Evolutionary conservation across 176 grass and related monocot genomes (phyloP), one percentile per base, ranked within the genome.

Genomic region (Echinochloa phyllopogon): DNA sequence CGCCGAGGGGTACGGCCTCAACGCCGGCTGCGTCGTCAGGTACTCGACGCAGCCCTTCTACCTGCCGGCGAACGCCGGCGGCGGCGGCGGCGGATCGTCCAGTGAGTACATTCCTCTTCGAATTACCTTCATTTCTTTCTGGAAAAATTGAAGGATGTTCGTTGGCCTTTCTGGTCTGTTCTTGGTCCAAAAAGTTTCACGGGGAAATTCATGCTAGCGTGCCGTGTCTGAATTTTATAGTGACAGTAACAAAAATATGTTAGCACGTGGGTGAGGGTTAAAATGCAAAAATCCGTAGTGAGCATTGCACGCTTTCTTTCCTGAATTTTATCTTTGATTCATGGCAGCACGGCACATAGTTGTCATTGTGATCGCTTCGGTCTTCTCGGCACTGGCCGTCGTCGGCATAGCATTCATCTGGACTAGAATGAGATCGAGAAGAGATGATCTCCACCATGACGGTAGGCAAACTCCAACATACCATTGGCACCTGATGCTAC

Each of bases 31-130:
- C 84, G 75, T 92, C 76, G 85, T 94, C 74, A 89, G 94, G 87
- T 97, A 97, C 89, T 97, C 94, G 2, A 92, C 87, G 65, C 75
- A 48, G 56, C 89, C 89, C 17, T 97, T 97, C 86, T 97, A 97
- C 84, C 33, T 94, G 83, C 8, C 87, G n/a, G 63, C 64, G 0
- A 68, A 51, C 55, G 29, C 49, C 1, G 25, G 1, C 39, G 49
- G 0, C 36, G 23, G 18, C 56, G 51, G 53, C 23, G 82, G 48
- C 45, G 41, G 85, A 3, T 84, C 92, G 36, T 90, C 94, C 39
- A 20, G 88, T 89, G 76, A 88, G 51, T 87, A 9, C 65, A 73
- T 82, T 15, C 65, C 38, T 24, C 38, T 43, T 76, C 8, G 49
- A 43, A 15, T 43, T 39, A 0, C 44, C 24, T 55, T 2, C 53